phyloP scores from a whole-genome alignment of 2,329 filamentous ascomycete species.

The Emergomyces pasteurianus region DNA sequence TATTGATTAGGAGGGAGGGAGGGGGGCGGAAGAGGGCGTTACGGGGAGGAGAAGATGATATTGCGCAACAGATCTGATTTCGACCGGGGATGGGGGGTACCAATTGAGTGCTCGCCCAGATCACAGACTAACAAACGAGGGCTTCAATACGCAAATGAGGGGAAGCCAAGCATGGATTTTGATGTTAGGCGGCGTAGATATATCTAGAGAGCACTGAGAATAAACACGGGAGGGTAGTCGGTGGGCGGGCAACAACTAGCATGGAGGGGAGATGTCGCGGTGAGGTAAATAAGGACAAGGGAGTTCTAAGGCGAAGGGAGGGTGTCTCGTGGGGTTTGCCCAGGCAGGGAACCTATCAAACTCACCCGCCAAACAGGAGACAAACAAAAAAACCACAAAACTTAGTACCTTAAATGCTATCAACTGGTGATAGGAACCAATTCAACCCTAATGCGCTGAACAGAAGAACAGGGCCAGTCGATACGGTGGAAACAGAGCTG shows the following conservation, averaged over 20 bases:
- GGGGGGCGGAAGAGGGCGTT: neutral
- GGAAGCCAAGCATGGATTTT: neutral
- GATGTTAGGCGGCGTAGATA: neutral
- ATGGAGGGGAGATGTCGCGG: neutral
- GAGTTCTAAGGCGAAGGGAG: too few relatives aligned
- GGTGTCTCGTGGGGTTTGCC: constrained; percentile 2
- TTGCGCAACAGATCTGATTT: neutral
- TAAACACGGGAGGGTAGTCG: neutral
- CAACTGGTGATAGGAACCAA: neutral
- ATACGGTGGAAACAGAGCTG: neutral
- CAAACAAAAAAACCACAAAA: neutral
- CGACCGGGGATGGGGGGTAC: neutral
- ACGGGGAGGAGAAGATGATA: constrained; percentile 5
- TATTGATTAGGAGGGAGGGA: constrained; percentile 1
- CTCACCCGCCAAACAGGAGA: neutral
- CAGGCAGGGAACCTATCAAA: neutral
- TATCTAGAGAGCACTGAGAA: neutral
- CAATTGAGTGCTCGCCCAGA: neutral
- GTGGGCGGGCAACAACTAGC: neutral
- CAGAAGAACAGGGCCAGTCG: neutral
- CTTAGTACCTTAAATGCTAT: neutral
- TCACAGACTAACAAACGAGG: neutral
- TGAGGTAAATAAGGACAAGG: too few relatives aligned
- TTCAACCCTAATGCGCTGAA: neutral
- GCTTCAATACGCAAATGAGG: neutral